These are phyloP conservation scores for Metschnikowia koreensis DNA, from an alignment of 805 yeast species.

Conservation along the genomic window DNA sequence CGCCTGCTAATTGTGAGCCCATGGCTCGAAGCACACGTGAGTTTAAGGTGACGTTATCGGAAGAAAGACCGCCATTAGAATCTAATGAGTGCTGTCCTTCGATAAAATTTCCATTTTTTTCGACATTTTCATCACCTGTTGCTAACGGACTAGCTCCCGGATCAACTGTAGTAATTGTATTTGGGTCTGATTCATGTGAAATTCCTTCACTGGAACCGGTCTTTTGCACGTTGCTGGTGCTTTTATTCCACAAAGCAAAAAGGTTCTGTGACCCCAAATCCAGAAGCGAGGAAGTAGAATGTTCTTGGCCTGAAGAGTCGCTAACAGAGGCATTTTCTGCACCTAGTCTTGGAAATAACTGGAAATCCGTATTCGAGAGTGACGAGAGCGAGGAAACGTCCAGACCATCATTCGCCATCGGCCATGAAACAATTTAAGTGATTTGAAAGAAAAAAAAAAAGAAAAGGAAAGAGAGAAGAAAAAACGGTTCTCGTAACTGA, in stretches of 20 bases:
- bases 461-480: too few species aligned
- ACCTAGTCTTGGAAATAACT: slow-evolving; percentile 7
- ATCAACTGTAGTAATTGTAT: background rate
- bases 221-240: background rate
- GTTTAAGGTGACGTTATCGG: background rate
- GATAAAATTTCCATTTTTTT: slow-evolving; percentile 1
- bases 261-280: slow-evolving; percentile 1
- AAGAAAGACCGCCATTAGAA: background rate
- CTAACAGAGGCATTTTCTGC: background rate
- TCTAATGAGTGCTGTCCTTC: too few species aligned
- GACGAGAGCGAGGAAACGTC: slow-evolving; percentile 9
- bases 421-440: too few species aligned
- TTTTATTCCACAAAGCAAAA: background rate
- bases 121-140: background rate
- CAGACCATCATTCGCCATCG: slow-evolving; percentile 4
- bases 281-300: slow-evolving; percentile 3
- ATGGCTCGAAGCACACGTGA: slow-evolving; percentile 3
- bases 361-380: slow-evolving; percentile 1
- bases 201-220: too few species aligned
- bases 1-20: slow-evolving; percentile 5
- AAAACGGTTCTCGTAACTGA: too few species aligned
- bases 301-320: background rate
- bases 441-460: too few species aligned
- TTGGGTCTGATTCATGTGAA: background rate
- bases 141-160: too few species aligned